phyloP scores from a whole-genome alignment of 2,329 filamentous ascomycete genomes.

The Diaporthe caulivora region DNA sequence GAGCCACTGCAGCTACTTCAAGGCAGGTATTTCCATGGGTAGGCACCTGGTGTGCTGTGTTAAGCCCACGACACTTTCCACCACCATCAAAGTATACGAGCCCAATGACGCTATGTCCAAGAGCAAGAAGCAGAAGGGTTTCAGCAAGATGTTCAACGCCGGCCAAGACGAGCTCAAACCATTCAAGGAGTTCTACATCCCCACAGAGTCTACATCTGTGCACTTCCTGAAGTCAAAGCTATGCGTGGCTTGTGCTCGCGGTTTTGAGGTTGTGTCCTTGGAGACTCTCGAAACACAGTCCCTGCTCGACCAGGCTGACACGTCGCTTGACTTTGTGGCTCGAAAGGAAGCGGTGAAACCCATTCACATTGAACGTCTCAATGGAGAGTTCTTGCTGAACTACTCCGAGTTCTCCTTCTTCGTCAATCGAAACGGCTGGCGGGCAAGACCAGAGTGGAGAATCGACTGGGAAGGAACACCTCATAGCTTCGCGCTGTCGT shows the following conservation, averaged over 20 bases:
- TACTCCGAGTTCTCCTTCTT: conserved; percentile 99
- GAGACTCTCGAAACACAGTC: conserved; percentile 99
- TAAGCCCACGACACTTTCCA: conserved; percentile 92
- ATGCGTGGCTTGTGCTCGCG: conserved; percentile 93
- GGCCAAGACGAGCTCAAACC: conserved; percentile 96
- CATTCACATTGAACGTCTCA: conserved; percentile 96
- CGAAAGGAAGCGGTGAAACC: conserved; percentile 93
- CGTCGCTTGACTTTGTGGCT: conserved; percentile 95
- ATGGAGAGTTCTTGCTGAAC: conserved; percentile 96
- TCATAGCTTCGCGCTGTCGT: conserved; percentile 91
- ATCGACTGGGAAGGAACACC: conserved; percentile 98
- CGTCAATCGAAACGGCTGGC: conserved; percentile 98
- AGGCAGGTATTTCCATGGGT: conserved; percentile 93
- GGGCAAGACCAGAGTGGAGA: conserved; percentile 94
- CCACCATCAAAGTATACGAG: conserved; percentile 99
- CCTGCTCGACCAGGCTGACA: conserved; percentile 96
- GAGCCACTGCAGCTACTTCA: conserved; percentile 98
- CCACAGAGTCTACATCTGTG: conserved; percentile 96
- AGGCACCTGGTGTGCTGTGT: conserved; percentile 96
- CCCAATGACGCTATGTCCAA: conserved; percentile 95
- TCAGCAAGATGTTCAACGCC: conserved; percentile 93
- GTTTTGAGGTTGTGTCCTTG: conserved; percentile 96
- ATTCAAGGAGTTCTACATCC: conserved; percentile 99
- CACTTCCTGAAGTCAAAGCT: conserved; percentile 98
- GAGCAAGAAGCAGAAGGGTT: conserved; percentile 94